Evolutionary conservation across 129 eudicot species (phyloP), one percentile per base, ranked within the genome.

Genomic region (Tanacetum coccineum): DNA sequence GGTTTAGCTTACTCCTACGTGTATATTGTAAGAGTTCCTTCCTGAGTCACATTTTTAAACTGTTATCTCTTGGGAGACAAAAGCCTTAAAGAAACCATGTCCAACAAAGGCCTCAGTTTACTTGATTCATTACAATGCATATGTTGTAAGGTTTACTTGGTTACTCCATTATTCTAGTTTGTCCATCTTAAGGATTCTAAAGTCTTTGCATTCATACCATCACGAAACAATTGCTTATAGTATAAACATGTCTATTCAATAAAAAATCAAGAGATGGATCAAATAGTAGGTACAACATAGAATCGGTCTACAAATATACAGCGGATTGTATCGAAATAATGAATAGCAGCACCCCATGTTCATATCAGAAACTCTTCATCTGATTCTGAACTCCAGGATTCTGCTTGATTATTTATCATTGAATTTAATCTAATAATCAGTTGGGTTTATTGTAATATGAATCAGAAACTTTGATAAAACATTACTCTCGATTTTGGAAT

Each of bases 401-500:
- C 70, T 60, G 62, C 53, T 50, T 47, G 11, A 21, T 44, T 66
- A 47, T 69, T 63, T 28, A 76, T 59, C 63, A 22, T 1, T n/a
- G 22, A 21, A 59, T 40, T 52, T 46, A 70, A 44, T 71, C 56
- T 36, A 25, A 13, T 58, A 52, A 72, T 61, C 47, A 59, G 57
- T 51, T 3, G 21, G 57, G 60, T 21, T 64, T 25, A 21, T 17
- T 44, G 21, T 56, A 26, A 55, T n/a, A 58, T 59, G 56, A 59
- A 66, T 79, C 83, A 84, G 64, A n/a, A 88, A 88, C 70, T 88
- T 82, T 9, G 80, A 76, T 75, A 82, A 62, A 40, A 85, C 76
- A 60, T 85, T 80, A n/a, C 59, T 77, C 81, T 49, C 96, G 81
- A 88, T 88, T n/a, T n/a, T n/a, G n/a, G 81, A 85, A 88, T 26